Evolutionary conservation across 164 flowering plant genomes (phyloP).

Genomic region (Stephania cephalantha): DNA sequence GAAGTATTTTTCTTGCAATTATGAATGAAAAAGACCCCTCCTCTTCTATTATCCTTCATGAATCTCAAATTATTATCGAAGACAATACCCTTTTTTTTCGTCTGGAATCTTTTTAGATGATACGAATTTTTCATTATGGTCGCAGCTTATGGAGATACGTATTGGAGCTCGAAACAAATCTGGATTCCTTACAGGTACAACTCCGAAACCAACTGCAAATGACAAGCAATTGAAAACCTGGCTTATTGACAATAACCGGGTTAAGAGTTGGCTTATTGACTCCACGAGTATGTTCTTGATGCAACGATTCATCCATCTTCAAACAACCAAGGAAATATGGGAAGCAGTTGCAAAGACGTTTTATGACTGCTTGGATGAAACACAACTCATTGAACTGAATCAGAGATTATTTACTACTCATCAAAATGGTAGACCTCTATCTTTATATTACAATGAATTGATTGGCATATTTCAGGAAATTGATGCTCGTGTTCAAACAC

Average conservation of each 20-base stretch:
- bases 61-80: too few species aligned
- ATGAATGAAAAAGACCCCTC: too few species aligned
- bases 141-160: neutral
- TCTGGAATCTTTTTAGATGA: neutral
- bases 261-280: slow-evolving; percentile 9
- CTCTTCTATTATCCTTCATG: too few species aligned
- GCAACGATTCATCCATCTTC: slow-evolving; percentile 5
- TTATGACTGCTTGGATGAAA: slow-evolving; percentile 1
- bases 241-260: neutral
- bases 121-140: neutral
- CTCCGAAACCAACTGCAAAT: neutral
- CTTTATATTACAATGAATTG: slow-evolving; percentile 4
- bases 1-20: too few species aligned
- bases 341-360: slow-evolving; percentile 2
- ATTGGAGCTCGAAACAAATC: neutral
- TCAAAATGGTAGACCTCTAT: slow-evolving; percentile 2
- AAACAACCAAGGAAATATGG: slow-evolving; percentile 4
- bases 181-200: neutral
- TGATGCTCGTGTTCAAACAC: neutral
- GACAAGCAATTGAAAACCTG: neutral
- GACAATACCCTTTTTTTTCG: neutral
- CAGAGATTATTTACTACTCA: neutral
- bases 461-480: slow-evolving; percentile 6
- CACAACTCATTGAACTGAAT: slow-evolving; percentile 2
- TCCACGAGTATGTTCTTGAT: neutral